phyloP scores from a whole-genome alignment of 768 basidiomycete genomes.

The Cystobasidium tubakii region DNA sequence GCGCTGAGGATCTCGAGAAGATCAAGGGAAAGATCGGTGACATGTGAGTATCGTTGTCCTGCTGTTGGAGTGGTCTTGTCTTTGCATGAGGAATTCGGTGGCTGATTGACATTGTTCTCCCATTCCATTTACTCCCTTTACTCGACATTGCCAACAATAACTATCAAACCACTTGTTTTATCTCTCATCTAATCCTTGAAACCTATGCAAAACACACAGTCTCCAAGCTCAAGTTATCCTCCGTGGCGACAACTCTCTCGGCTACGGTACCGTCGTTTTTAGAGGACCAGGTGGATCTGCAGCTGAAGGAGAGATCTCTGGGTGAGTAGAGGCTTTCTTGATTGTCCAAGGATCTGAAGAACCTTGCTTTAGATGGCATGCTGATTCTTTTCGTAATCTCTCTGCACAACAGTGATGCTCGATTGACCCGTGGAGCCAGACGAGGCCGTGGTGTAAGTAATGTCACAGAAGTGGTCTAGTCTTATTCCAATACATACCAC shows the following conservation, averaged over 20 bases:
- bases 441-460: neutral
- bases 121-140: neutral
- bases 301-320: neutral
- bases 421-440: neutral
- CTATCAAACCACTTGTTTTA: neutral
- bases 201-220: constrained; percentile 51
- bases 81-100: neutral
- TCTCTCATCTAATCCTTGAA: neutral
- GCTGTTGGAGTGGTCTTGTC: neutral
- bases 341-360: neutral
- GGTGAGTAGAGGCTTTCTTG: neutral
- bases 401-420: constrained; percentile 7
- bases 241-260: constrained; percentile 75
- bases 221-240: constrained; percentile 75
- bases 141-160: no score
- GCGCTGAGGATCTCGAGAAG: neutral
- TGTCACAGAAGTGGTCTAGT: neutral
- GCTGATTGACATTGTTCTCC: neutral
- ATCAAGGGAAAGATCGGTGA: constrained; percentile 32
- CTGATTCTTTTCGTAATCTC: neutral
- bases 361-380: neutral
- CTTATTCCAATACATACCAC: neutral
- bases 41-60: constrained; percentile 1
- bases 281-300: constrained; percentile 68
- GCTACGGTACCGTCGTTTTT: constrained; percentile 85